Percentiles rank a stretch among this genome's conserved stretches.
These are phyloP conservation scores for Colletotrichum trifolii DNA, from an alignment of 2,329 filamentous ascomycete genomes.

Conservation along the genomic window DNA sequence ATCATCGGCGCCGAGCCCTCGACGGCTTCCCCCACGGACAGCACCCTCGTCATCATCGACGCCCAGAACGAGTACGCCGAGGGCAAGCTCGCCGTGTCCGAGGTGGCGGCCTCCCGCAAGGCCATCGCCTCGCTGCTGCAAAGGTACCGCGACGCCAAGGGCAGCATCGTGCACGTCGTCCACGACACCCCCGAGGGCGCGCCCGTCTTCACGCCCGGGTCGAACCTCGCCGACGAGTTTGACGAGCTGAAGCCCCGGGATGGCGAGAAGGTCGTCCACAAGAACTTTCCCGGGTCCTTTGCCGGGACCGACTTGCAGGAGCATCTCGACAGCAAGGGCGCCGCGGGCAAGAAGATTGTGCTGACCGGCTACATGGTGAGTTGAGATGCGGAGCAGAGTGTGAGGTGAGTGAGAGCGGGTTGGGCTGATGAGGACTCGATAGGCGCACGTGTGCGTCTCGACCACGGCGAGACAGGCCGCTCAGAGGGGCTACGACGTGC, in stretches of 20 bases:
- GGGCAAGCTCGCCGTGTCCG: constrained; percentile 66
- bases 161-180: constrained; percentile 68
- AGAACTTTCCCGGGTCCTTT: constrained; percentile 69
- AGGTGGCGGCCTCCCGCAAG: constrained; percentile 63
- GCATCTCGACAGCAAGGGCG: constrained; percentile 58
- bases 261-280: constrained; percentile 68
- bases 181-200: constrained; percentile 70
- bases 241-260: constrained; percentile 64
- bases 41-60: constrained; percentile 74
- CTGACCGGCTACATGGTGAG: constrained; percentile 68
- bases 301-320: constrained; percentile 68
- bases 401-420: no score
- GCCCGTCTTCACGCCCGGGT: constrained; percentile 73
- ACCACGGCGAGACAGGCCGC: constrained; percentile 71
- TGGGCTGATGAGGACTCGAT: background rate
- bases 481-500: constrained; percentile 72
- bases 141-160: constrained; percentile 66
- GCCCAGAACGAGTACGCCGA: constrained; percentile 76
- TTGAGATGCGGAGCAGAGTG: background rate
- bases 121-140: constrained; percentile 67
- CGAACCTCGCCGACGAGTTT: constrained; percentile 69
- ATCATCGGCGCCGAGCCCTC: constrained; percentile 66
- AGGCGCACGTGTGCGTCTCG: constrained; percentile 74
- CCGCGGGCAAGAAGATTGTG: constrained; percentile 70
- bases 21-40: constrained; percentile 67